Percentiles rank a stretch among this genome's conserved stretches.
phyloP scores from a whole-genome alignment of 176 grass and related monocot species.

The Carex cristatella region DNA sequence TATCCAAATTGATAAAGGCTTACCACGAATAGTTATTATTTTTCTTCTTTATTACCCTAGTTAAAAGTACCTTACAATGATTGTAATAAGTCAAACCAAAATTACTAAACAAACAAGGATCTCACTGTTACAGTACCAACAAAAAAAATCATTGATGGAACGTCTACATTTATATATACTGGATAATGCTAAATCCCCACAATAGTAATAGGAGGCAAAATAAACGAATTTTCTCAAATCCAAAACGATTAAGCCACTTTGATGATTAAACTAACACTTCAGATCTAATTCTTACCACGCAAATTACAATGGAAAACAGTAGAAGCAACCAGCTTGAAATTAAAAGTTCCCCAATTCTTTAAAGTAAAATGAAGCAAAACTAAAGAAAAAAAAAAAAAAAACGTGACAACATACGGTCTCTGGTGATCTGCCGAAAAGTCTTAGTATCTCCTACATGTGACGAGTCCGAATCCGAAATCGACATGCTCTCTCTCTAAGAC shows the following conservation, averaged over 20 bases:
- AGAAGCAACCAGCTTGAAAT: not conserved
- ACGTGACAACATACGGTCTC: constrained; percentile 51
- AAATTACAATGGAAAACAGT: not conserved
- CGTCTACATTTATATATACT: not conserved
- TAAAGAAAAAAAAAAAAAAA: not conserved
- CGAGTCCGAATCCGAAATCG: constrained; percentile 70
- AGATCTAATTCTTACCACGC: not conserved
- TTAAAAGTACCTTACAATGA: not conserved
- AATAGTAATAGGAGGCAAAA: not conserved
- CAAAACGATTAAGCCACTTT: not conserved
- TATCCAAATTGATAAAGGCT: not conserved
- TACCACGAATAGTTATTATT: constrained; percentile 4
- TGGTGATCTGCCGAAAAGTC: constrained; percentile 74
- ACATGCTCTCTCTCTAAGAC: constrained; percentile 45
- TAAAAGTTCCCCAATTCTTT: not conserved
- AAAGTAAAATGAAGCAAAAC: constrained; percentile 1
- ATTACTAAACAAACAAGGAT: not conserved
- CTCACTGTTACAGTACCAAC: not conserved
- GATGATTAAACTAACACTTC: not conserved
- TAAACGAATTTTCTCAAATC: not conserved
- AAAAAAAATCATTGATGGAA: not conserved
- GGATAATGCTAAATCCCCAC: not conserved
- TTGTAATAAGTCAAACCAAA: not conserved
- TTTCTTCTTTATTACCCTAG: not conserved
- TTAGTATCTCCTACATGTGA: constrained; percentile 54